Evolutionary conservation across 441 rosid genomes (phyloP).

Genomic region (Pelargonium fulgidum): DNA sequence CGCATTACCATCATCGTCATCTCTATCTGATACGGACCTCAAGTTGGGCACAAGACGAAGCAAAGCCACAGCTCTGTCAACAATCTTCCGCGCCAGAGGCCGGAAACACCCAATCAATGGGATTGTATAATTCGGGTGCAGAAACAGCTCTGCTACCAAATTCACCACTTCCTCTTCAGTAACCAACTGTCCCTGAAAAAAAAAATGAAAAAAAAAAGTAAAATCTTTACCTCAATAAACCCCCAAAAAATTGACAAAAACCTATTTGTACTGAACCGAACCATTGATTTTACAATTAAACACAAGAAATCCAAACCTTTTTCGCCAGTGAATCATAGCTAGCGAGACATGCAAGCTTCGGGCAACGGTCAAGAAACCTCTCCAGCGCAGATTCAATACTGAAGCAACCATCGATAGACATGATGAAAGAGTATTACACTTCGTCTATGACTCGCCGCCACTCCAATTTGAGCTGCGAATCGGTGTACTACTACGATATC

Average conservation of each 20-base stretch:
- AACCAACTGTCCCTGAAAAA: constrained; percentile 35
- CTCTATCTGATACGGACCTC: constrained; percentile 10
- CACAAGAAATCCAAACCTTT: constrained; percentile 19
- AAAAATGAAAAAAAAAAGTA: too few relatives aligned
- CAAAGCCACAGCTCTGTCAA: constrained; percentile 53
- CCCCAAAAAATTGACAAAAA: background rate
- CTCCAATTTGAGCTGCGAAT: too few relatives aligned
- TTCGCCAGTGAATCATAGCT: constrained; percentile 32
- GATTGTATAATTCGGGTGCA: constrained; percentile 64
- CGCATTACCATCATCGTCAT: too few relatives aligned
- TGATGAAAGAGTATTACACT: constrained; percentile 11
- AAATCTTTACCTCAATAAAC: too few relatives aligned
- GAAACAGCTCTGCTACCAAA: constrained; percentile 51
- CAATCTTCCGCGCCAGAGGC: constrained; percentile 44
- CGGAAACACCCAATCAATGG: constrained; percentile 67
- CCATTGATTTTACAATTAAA: background rate
- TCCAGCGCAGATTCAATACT: constrained; percentile 42
- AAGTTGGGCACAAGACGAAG: constrained; percentile 50
- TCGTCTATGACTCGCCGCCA: too few relatives aligned
- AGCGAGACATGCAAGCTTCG: constrained; percentile 38
- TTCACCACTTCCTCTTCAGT: constrained; percentile 55
- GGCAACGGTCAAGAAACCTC: constrained; percentile 65
- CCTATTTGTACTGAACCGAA: background rate
- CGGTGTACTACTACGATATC: too few relatives aligned
- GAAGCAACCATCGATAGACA: constrained; percentile 79